Conservation (phyloP, 148 eudicot species). For the Camellia granthamiana region DNA sequence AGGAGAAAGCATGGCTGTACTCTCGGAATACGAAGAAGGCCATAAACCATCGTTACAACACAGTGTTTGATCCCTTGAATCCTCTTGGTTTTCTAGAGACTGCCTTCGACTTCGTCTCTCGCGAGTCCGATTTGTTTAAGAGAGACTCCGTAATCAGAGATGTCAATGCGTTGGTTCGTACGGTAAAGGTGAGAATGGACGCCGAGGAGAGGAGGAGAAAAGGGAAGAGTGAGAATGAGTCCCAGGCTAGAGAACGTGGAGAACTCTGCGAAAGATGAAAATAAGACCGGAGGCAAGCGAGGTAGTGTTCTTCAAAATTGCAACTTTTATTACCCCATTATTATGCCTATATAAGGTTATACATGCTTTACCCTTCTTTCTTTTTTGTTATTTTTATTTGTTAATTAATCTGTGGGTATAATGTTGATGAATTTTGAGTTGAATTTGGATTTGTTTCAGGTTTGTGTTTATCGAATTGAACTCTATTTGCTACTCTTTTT, state of each 20-base stretch:
- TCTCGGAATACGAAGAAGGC: slow-evolving; percentile 64
- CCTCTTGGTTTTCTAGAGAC: slow-evolving; percentile 65
- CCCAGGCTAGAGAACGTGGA: slow-evolving; percentile 8
- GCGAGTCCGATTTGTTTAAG: slow-evolving; percentile 55
- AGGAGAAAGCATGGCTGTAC: slow-evolving; percentile 54
- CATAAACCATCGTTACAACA: slow-evolving; percentile 30
- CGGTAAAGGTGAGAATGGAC: slow-evolving; percentile 35
- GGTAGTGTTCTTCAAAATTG: slow-evolving; percentile 18
- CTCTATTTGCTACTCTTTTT: too few species aligned
- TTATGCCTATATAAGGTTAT: too few species aligned
- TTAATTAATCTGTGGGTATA: slow-evolving; percentile 1
- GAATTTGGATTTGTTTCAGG: neutral
- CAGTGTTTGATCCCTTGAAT: slow-evolving; percentile 52
- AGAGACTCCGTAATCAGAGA: slow-evolving; percentile 46
- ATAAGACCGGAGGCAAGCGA: slow-evolving; percentile 28
- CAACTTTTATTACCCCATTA: too few species aligned
- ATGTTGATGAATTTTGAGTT: neutral
- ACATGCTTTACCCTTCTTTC: too few species aligned
- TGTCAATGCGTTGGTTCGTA: slow-evolving; percentile 34
- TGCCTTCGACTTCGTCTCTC: slow-evolving; percentile 59
- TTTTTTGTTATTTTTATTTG: neutral
- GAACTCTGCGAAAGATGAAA: slow-evolving; percentile 15
- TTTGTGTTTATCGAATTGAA: neutral
- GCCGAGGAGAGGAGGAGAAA: slow-evolving; percentile 30
- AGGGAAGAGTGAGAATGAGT: slow-evolving; percentile 19